Evolutionary conservation across 495 filamentous ascomycete species (phyloP).

Genomic region (Neurospora sp.): DNA sequence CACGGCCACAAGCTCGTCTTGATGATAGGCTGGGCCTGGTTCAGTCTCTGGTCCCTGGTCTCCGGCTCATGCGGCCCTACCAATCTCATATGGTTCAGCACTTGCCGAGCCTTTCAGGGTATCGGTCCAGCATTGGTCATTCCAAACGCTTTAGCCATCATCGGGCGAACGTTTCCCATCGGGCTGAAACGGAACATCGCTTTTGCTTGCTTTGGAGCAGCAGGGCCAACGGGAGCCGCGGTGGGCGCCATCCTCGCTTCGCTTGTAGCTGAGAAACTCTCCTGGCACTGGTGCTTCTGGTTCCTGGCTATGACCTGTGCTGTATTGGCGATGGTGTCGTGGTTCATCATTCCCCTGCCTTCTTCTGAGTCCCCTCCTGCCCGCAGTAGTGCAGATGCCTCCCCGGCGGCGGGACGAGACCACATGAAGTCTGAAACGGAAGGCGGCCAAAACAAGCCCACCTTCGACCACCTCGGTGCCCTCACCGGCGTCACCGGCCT

Average conservation of each 20-base stretch:
- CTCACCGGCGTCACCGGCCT: slow-evolving; percentile 43
- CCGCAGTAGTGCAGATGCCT: neutral
- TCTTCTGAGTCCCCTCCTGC: neutral
- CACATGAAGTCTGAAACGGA: neutral
- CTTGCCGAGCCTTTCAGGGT: slow-evolving; percentile 51
- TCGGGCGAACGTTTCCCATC: slow-evolving; percentile 45
- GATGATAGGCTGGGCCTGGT: slow-evolving; percentile 52
- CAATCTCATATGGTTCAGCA: slow-evolving; percentile 41
- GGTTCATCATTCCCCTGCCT: slow-evolving; percentile 39
- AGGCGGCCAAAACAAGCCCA: neutral
- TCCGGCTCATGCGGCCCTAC: slow-evolving; percentile 37
- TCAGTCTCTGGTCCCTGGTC: slow-evolving; percentile 48
- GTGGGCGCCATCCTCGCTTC: slow-evolving; percentile 40
- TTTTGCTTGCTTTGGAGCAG: slow-evolving; percentile 53
- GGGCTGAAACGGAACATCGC: slow-evolving; percentile 46
- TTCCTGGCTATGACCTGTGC: slow-evolving; percentile 39
- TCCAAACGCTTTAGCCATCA: slow-evolving; percentile 51
- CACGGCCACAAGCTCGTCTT: slow-evolving; percentile 56
- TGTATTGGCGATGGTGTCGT: slow-evolving; percentile 29
- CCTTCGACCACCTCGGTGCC: slow-evolving; percentile 44
- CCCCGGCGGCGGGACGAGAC: neutral
- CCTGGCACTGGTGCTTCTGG: slow-evolving; percentile 63
- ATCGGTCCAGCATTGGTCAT: slow-evolving; percentile 51
- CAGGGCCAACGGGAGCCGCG: slow-evolving; percentile 46
- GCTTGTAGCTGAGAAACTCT: slow-evolving; percentile 41